Evolutionary conservation across 192 early-diverging fungal genomes (phyloP), one percentile per base, ranked within the genome.

Genomic region (Coemansia sp.): DNA sequence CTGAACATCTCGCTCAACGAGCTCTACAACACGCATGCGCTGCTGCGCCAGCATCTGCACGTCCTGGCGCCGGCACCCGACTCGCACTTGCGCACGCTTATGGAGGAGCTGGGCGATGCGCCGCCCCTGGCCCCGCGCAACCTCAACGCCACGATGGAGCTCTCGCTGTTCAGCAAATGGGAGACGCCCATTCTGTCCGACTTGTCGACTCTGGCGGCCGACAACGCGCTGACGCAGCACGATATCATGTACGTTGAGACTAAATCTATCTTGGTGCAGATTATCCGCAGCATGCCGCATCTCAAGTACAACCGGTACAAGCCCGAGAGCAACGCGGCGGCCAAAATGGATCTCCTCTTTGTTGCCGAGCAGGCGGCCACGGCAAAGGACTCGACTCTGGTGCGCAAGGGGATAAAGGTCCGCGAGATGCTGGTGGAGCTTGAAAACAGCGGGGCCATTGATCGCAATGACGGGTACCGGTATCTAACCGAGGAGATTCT

Each of bases 171-270:
- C 35, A 82, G 75, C 59, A 66, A 66, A 2, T 82, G 79, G 79
- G 79, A 82, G 57, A 77, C 75, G 11, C 75, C 74, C 38, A 77
- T 77, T 39, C 72, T 79, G 53, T 75, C 79, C 0, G 88, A 95
- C 66, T 86, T 97, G 2, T 88, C 93, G 52, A 86, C 94, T 3
- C 82, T 93, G 58, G 85, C 89, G 65, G 90, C 91, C 6, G 95
- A 95, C 72, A 92, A 90, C 66, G 88, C 93, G 59, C 86, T 97
- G 33, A 96, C 94, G n/a, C 91, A 93, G 72, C 89, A 90, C 75
- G 95, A 97, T 63, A 92, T 96, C 58, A 85, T 95, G 72, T 97
- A 95, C 65, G 93, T 96, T 84, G 95, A 97, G 70, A 93, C 94
- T 6, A 97, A 97, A 65, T 91, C 94, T 0, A 89, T 95, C 18